Percentiles rank a stretch among this genome's conserved stretches.
phyloP scores from a whole-genome alignment of 768 basidiomycete species.

The Mycena indigotica region DNA sequence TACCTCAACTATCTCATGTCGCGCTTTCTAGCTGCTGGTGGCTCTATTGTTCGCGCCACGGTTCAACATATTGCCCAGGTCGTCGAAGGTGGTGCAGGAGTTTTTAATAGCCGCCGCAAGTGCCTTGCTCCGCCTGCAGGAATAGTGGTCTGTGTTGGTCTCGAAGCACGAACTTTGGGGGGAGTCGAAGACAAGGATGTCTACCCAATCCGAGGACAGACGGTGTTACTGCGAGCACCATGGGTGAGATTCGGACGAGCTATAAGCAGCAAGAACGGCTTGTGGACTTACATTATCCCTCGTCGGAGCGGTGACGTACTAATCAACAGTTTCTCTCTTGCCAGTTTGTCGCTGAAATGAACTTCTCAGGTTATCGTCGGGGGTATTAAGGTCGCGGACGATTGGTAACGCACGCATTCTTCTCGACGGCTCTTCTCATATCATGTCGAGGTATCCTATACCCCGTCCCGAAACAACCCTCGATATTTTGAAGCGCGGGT shows the following conservation, averaged over 20 bases:
- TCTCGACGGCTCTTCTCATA: neutral
- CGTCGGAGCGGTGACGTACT: slow-evolving; percentile 57
- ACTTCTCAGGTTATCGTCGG: slow-evolving; percentile 54
- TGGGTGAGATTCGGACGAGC: slow-evolving; percentile 62
- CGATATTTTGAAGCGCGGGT: slow-evolving; percentile 55
- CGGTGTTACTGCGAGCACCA: slow-evolving; percentile 73
- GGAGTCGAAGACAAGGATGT: slow-evolving; percentile 79
- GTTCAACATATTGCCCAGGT: slow-evolving; percentile 74
- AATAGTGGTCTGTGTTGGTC: slow-evolving; percentile 69
- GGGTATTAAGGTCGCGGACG: slow-evolving; percentile 57
- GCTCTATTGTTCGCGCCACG: slow-evolving; percentile 55
- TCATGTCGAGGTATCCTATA: slow-evolving; percentile 54
- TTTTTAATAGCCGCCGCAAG: slow-evolving; percentile 33
- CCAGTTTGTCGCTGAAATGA: neutral
- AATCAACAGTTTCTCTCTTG: neutral
- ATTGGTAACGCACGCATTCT: slow-evolving; percentile 50
- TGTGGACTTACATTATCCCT: slow-evolving; percentile 67
- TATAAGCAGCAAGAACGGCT: slow-evolving; percentile 40
- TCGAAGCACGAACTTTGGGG: slow-evolving; percentile 73
- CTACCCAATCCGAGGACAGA: slow-evolving; percentile 83
- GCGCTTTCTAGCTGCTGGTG: slow-evolving; percentile 67
- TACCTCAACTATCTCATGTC: slow-evolving; percentile 74
- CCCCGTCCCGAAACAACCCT: slow-evolving; percentile 64
- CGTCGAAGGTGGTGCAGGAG: slow-evolving; percentile 57
- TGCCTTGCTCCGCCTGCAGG: slow-evolving; percentile 46